phyloP scores from a whole-genome alignment of 805 yeast genomes.

The Saturnispora zaruensis region DNA sequence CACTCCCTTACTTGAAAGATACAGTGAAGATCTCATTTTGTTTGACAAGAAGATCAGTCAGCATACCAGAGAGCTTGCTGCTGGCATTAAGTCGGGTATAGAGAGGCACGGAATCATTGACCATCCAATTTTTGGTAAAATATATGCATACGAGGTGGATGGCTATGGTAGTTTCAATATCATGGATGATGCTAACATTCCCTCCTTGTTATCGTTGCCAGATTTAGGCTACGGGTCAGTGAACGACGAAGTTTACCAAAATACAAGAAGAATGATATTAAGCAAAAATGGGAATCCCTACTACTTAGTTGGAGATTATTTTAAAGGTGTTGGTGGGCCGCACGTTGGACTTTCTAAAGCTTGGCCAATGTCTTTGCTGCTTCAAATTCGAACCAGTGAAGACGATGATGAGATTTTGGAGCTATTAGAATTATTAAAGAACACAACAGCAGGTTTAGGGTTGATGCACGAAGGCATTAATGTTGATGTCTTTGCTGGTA shows the following conservation, averaged over 20 bases:
- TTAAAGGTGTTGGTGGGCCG: slow-evolving; percentile 85
- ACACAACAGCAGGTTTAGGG: slow-evolving; percentile 65
- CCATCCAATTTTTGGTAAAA: slow-evolving; percentile 64
- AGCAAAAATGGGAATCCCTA: slow-evolving; percentile 71
- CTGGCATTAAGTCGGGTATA: slow-evolving; percentile 45
- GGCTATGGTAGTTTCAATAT: slow-evolving; percentile 67
- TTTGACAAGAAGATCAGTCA: slow-evolving; percentile 14
- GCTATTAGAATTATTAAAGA: slow-evolving; percentile 42
- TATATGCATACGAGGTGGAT: slow-evolving; percentile 83
- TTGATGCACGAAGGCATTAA: slow-evolving; percentile 76
- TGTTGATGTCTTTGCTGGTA: slow-evolving; percentile 44
- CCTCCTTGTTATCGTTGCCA: slow-evolving; percentile 73
- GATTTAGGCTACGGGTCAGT: slow-evolving; percentile 56
- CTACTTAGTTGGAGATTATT: slow-evolving; percentile 49
- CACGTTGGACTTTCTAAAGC: slow-evolving; percentile 75
- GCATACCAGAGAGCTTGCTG: slow-evolving; percentile 31
- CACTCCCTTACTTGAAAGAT: slow-evolving; percentile 21
- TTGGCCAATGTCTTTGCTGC: slow-evolving; percentile 85
- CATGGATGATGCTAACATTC: slow-evolving; percentile 91
- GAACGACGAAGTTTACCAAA: slow-evolving; percentile 56
- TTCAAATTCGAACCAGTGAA: slow-evolving; percentile 65
- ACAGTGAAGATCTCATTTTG: background rate
- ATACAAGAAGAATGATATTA: slow-evolving; percentile 70
- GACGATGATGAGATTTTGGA: slow-evolving; percentile 59
- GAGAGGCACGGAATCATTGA: slow-evolving; percentile 54